A percentile compares a stretch with the other conserved stretches of the same genome.
Conservation (phyloP, 768 basidiomycete genomes). For the Termitomyces eurrhizus region DNA sequence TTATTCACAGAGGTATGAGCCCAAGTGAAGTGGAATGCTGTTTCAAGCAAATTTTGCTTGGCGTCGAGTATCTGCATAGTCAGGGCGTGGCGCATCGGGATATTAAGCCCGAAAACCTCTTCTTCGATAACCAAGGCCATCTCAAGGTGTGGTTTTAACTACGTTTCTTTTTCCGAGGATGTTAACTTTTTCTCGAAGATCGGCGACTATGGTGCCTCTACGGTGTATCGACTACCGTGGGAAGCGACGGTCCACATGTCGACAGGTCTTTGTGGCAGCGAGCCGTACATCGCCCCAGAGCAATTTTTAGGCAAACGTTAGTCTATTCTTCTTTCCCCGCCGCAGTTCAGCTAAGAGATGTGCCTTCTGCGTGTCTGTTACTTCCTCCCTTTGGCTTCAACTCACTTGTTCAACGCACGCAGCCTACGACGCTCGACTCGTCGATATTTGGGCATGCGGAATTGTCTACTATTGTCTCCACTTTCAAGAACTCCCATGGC, state of each 20-base stretch:
- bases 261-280: conserved; percentile 94
- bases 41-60: conserved; percentile 93
- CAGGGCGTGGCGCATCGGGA: conserved; percentile 98
- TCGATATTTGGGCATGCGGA: conserved; percentile 97
- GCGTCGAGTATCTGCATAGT: conserved; percentile 87
- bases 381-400: conserved; percentile 1
- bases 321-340: conserved; percentile 31
- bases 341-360: conserved; percentile 32
- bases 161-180: background rate
- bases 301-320: conserved; percentile 96
- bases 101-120: conserved; percentile 96
- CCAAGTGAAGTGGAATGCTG: conserved; percentile 93
- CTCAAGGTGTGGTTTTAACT: conserved; percentile 63
- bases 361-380: conserved; percentile 19
- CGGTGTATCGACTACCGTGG: conserved; percentile 99
- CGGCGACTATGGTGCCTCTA: conserved; percentile 97
- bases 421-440: conserved; percentile 97
- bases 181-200: conserved; percentile 48
- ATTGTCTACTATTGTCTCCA: conserved; percentile 98
- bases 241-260: conserved; percentile 96
- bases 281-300: conserved; percentile 98
- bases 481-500: conserved; percentile 98
- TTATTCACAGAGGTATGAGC: conserved; percentile 55
- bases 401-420: conserved; percentile 2
- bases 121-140: conserved; percentile 89